Evolutionary conservation across 352 stramenopile species (phyloP), one percentile per base, ranked within the genome.

Genomic region (Aphanomyces cochlioides): DNA sequence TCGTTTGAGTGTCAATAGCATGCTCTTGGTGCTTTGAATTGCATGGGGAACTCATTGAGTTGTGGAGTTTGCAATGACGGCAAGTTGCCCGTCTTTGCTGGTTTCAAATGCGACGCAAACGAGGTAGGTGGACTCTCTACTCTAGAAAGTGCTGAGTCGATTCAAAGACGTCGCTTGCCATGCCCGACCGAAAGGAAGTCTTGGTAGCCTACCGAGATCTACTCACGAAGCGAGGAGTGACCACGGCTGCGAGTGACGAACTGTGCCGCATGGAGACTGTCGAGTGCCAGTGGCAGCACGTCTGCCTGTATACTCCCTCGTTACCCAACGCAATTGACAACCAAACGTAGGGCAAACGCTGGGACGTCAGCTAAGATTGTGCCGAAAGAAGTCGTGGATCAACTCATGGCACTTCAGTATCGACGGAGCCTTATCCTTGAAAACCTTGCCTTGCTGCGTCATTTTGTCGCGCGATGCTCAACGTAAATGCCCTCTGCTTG

Each of bases 401-500:
- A 61, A 17, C 39, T 61, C 28, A 19, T 61, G 54, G 19, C 54
- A 17, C 37, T 61, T 12, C 54, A 61, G 54, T 61, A 61, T 37
- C 54, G 54, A 6, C 13, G 21, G 19, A 37, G 34, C 7, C 6
- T 61, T 39, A n/a, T 61, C 19, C 54, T 61, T 1, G 54, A 61
- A 0, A 61, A 61, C 54, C 37, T 61, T 12, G 19, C 5, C 8
- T 37, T 61, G 15, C 7, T 61, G 1, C 54, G 54, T 37, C 39
- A 28, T 7, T 61, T 61, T 17, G 43, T 61, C 54, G 54, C 19
- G 15, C 54, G 54, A 7, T 61, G 28, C 10, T 41, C 54, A 37
- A 61, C 19, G 54, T 61, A 40, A 28, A 37, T 3, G 5, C 54
- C 8, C 17, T 58, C 17, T 19, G 8, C 50, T 19, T 58, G 19